Evolutionary conservation across 345 rosid species (phyloP).

Genomic region (Salix dunnii): DNA sequence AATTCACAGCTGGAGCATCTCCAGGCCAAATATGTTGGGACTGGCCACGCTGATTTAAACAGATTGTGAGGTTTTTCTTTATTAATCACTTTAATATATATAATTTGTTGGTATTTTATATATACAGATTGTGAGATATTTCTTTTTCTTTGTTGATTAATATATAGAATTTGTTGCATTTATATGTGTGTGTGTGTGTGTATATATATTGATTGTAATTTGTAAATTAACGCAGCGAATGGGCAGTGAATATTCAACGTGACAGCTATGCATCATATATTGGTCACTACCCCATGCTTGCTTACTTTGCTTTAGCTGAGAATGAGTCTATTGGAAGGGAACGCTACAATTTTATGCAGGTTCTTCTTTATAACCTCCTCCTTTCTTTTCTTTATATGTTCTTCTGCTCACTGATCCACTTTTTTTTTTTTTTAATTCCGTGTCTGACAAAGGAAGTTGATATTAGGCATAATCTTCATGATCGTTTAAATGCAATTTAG

Average conservation of each 20-base stretch:
- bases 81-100: background rate
- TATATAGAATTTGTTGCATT: background rate
- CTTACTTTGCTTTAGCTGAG: constrained; percentile 86
- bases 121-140: constrained; percentile 60
- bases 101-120: background rate
- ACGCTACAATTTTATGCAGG: constrained; percentile 92
- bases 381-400: background rate
- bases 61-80: constrained; percentile 59
- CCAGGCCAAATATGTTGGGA: constrained; percentile 95
- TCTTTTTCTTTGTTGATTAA: background rate
- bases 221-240: constrained; percentile 47
- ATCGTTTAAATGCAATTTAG: background rate
- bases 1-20: constrained; percentile 99
- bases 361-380: background rate
- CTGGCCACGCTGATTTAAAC: constrained; percentile 89
- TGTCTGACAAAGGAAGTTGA: background rate
- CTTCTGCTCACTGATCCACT: background rate
- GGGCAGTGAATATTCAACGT: constrained; percentile 91
- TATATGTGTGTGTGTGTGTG: background rate
- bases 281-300: constrained; percentile 78
- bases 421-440: background rate
- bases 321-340: constrained; percentile 91
- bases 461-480: background rate
- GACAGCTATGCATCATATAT: constrained; percentile 88
- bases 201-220: background rate